Evolutionary conservation across 2,329 filamentous ascomycete species (phyloP).

Genomic region (Lojkania enalia): DNA sequence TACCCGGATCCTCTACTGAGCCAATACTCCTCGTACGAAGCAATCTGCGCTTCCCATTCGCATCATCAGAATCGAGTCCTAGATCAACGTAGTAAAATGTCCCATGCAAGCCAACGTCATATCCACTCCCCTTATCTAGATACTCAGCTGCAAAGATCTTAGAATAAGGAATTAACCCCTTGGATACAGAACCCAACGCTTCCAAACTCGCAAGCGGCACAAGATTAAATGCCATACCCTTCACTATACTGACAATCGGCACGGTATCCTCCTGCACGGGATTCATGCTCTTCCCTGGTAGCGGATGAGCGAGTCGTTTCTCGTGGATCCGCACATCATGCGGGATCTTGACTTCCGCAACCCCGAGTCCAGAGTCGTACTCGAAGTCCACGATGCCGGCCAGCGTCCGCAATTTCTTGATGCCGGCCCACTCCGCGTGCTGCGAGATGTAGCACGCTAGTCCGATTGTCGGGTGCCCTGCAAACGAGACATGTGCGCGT

Average conservation of each 20-base stretch:
- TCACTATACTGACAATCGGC: conserved; percentile 57
- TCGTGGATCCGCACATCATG: conserved; percentile 66
- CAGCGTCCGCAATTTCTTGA: conserved; percentile 17
- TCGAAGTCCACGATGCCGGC: conserved; percentile 23
- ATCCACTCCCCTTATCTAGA: conserved; percentile 40
- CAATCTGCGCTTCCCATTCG: conserved; percentile 11
- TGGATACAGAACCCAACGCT: conserved; percentile 31
- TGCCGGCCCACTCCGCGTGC: conserved; percentile 20
- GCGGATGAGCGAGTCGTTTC: conserved; percentile 39
- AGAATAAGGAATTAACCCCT: conserved; percentile 47
- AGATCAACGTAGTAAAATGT: conserved; percentile 60
- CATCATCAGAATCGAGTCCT: conserved; percentile 31
- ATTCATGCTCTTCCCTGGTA: conserved; percentile 11
- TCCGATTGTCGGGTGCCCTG: conserved; percentile 61
- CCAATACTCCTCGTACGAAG: conserved; percentile 64
- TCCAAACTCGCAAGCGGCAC: conserved; percentile 62
- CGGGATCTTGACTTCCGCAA: conserved; percentile 63
- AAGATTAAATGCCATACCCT: conserved; percentile 71
- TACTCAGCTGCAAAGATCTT: conserved; percentile 31
- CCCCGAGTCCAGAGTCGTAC: conserved; percentile 3
- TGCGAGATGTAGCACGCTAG: conserved; percentile 51
- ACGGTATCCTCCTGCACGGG: conserved; percentile 18
- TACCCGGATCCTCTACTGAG: conserved; percentile 52
- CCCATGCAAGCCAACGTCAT: conserved; percentile 58
- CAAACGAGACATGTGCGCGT: conserved; percentile 55